Base-by-base conservation (phyloP, 2,329 filamentous ascomycete species). In the Apiospora hydei region DNA sequence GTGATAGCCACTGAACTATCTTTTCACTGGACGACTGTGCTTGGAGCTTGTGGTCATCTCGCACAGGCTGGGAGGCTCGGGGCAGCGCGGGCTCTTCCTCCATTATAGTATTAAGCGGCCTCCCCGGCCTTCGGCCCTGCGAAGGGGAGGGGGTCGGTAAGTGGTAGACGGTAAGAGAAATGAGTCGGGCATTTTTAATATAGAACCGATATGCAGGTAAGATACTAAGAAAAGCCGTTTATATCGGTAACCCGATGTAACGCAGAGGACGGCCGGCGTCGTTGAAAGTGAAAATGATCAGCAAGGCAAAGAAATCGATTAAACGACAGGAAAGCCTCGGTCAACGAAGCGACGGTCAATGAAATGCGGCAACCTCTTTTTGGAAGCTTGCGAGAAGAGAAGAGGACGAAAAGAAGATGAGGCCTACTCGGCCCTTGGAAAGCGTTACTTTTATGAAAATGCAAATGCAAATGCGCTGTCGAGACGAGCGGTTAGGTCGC, bases 51-150 rank as follows among this genome's bases (percentile, higher is more conserved):
- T 71, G 74, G 77, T 78, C 78, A 67, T 72, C 78, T 71, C 73
- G 72, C 61, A 70, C 75, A 73, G 57, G 76, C 77, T 73, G 77
- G 79, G 69, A 77, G 66, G 75, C 74, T 49, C 78, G 77, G 41
- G 78, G 77, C 75, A 84, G 82, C 70, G 87, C 85, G 72, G 81
- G 80, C 74, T 86, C 84, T 79, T 89, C 88, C 79, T 91, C 89
- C 78, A 90, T 88, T 89, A 91, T 90, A 74, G 89, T 88, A 89
- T 90, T 90, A 90, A 91, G 88, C 74, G 79, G 81, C 81, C 82
- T 83, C 78, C 82, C 84, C 74, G 82, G 82, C 82, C 86, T 86
- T 84, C 88, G 88, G 81, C 80, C 88, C 86, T 84, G 88, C 88
- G 85, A 85, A 83, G 86, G 83, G 74, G 86, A 86, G 75, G 82